Conservation (phyloP, 169 alveolate genomes). For the Plasmodium sp. region DNA sequence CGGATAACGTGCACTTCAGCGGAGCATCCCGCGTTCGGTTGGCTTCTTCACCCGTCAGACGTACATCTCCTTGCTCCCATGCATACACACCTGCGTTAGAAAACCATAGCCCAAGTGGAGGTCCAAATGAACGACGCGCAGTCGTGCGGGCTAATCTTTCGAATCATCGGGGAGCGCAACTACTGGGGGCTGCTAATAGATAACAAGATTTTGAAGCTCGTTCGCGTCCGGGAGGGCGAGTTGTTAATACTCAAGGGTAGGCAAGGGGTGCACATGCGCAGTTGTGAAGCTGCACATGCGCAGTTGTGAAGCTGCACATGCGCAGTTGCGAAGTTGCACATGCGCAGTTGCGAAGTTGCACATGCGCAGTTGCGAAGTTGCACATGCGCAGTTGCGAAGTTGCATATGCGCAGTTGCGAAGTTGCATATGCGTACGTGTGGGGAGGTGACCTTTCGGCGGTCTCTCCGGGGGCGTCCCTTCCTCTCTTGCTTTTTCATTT, state of each 20-base stretch:
- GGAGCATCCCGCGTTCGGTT: background rate
- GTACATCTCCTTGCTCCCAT: background rate
- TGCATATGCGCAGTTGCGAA: no score
- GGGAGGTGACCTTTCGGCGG: background rate
- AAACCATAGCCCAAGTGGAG: conserved; percentile 72
- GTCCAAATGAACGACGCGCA: conserved; percentile 68
- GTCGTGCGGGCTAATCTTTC: conserved; percentile 65
- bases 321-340: background rate
- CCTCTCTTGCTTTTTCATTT: background rate
- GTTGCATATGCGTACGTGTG: background rate
- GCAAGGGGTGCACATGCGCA: background rate
- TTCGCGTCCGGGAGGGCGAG: conserved; percentile 49
- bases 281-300: background rate
- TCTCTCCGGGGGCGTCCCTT: background rate
- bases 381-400: background rate
- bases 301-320: background rate
- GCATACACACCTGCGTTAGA: background rate
- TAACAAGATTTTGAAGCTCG: conserved; percentile 27
- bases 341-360: background rate
- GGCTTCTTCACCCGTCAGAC: background rate
- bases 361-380: background rate
- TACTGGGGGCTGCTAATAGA: conserved; percentile 66
- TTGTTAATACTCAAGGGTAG: conserved; percentile 43
- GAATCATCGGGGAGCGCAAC: conserved; percentile 54
- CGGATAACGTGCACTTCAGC: background rate